A percentile compares a stretch with the other conserved stretches of the same genome.
These are phyloP conservation scores for Wickerhamiella spandovensis DNA, from an alignment of 805 yeast genomes.

Conservation along the genomic window DNA sequence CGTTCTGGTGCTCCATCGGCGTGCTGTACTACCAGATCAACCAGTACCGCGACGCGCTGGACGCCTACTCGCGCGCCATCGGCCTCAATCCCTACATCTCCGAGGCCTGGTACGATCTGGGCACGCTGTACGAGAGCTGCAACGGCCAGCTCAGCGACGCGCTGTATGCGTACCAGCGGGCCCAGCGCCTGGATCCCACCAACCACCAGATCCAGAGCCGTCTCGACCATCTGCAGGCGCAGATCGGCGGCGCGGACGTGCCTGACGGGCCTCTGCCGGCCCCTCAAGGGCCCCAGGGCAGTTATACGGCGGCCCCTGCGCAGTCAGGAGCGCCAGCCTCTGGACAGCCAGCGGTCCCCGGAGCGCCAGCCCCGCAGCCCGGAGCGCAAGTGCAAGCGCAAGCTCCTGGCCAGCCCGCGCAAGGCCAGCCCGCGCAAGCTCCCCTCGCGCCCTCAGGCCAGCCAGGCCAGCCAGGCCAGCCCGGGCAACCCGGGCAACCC, in stretches of 20 bases:
- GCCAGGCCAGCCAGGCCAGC: too few relatives aligned
- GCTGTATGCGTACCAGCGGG: constrained; percentile 90
- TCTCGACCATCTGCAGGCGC: constrained; percentile 54
- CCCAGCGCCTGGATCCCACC: constrained; percentile 87
- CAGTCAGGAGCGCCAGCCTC: constrained; percentile 21
- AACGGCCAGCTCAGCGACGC: constrained; percentile 93
- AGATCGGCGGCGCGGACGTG: constrained; percentile 4
- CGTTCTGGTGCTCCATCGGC: constrained; percentile 95
- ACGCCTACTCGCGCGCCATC: constrained; percentile 94
- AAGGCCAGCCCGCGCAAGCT: background rate
- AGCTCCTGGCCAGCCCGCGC: constrained; percentile 25
- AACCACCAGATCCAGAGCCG: constrained; percentile 91
- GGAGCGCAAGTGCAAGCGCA: constrained; percentile 16
- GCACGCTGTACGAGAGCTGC: constrained; percentile 93
- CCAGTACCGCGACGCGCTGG: constrained; percentile 92
- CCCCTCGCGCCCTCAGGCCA: background rate
- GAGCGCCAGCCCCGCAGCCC: constrained; percentile 17
- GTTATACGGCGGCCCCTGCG: constrained; percentile 4
- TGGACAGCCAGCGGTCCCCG: constrained; percentile 22
- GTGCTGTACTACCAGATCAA: constrained; percentile 92
- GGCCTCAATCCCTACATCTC: constrained; percentile 89
- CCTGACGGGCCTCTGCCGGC: constrained; percentile 6
- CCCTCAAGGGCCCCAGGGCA: constrained; percentile 10
- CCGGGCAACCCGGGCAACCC: too few relatives aligned
- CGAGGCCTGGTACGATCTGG: constrained; percentile 98